Percentiles rank a stretch among this genome's conserved stretches.
Evolutionary conservation across 2,329 filamentous ascomycete species (phyloP).

Genomic region (Lecanosticta acicola): DNA sequence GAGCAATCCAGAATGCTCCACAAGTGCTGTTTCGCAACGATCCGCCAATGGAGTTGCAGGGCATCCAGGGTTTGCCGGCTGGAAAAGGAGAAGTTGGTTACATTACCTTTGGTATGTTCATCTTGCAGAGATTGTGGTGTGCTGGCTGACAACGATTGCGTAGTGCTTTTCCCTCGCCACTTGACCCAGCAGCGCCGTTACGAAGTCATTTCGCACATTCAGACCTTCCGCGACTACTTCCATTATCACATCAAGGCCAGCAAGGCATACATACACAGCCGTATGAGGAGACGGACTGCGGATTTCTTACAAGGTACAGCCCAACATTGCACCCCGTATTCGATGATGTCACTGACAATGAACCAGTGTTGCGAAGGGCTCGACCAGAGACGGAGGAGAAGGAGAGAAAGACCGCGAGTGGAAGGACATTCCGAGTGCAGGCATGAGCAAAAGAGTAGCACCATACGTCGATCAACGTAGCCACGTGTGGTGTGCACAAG

Average conservation of each 20-base stretch:
- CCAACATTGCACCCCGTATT: neutral
- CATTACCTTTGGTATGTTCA: conserved; percentile 80
- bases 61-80: conserved; percentile 72
- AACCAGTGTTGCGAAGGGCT: conserved; percentile 82
- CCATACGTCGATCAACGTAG: no score
- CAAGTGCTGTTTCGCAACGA: conserved; percentile 96
- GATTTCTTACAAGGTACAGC: conserved; percentile 90
- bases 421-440: conserved; percentile 76
- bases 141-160: conserved; percentile 5
- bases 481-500: no score
- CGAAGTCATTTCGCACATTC: conserved; percentile 97
- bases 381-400: conserved; percentile 94
- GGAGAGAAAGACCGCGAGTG: conserved; percentile 96
- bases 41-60: conserved; percentile 83
- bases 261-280: conserved; percentile 97
- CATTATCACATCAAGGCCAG: conserved; percentile 99
- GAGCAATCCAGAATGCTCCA: conserved; percentile 95
- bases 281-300: conserved; percentile 94
- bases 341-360: conserved; percentile 3
- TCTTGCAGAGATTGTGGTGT: neutral
- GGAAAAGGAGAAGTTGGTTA: conserved; percentile 87
- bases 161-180: conserved; percentile 93
- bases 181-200: conserved; percentile 83
- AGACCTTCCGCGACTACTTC: conserved; percentile 99
- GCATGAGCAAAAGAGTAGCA: conserved; percentile 22